Evolutionary conservation across 352 stramenopile species (phyloP).

Genomic region (Pythium sp.): DNA sequence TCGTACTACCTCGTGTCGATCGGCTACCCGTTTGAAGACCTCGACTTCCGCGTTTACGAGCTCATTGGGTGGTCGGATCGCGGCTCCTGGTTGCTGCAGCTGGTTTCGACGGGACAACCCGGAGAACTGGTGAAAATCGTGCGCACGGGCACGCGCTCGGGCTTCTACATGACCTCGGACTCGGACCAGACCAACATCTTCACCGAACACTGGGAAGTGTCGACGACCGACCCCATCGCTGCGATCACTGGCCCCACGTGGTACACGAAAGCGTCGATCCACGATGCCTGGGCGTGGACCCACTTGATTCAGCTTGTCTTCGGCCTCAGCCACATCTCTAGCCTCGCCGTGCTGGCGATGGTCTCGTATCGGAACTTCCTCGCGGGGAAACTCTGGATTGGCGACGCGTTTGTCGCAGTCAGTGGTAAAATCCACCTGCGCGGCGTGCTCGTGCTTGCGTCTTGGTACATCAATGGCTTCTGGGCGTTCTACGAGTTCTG

Average conservation of each 20-base stretch:
- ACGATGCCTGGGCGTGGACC: conserved; percentile 49
- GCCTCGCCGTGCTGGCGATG: conserved; percentile 28
- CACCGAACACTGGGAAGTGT: conserved; percentile 31
- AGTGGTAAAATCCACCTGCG: conserved; percentile 28
- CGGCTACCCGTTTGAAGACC: conserved; percentile 29
- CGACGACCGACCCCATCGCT: conserved; percentile 11
- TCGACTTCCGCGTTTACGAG: conserved; percentile 25
- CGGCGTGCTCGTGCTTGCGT: conserved; percentile 27
- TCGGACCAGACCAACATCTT: conserved; percentile 43
- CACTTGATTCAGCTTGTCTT: conserved; percentile 47
- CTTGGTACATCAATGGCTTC: conserved; percentile 45
- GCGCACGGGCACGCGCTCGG: conserved; percentile 23
- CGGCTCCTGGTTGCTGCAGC: conserved; percentile 34
- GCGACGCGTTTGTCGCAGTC: conserved; percentile 37
- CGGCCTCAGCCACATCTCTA: conserved; percentile 27
- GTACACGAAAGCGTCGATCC: conserved; percentile 20
- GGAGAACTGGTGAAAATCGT: conserved; percentile 2
- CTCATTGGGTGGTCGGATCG: conserved; percentile 21
- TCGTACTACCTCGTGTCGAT: conserved; percentile 26
- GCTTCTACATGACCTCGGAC: conserved; percentile 36
- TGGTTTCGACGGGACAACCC: conserved; percentile 14
- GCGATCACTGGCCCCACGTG: conserved; percentile 32
- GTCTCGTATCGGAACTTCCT: conserved; percentile 34
- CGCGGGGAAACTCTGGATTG: conserved; percentile 36
- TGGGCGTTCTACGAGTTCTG: conserved; percentile 48